phyloP scores from a whole-genome alignment of 768 basidiomycete species.

The Phaeotremella fagi region DNA sequence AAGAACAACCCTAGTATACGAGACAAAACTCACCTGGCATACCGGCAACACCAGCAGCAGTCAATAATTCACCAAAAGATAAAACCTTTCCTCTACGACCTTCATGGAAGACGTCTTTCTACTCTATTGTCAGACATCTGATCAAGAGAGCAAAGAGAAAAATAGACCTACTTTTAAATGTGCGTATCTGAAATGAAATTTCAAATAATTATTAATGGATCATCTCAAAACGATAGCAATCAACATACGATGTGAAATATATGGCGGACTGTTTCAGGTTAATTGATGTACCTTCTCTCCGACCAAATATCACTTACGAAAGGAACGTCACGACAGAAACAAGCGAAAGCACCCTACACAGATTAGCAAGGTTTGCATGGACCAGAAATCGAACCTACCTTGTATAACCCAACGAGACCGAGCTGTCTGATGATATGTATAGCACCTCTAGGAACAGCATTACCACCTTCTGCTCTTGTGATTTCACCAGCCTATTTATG shows the following conservation, averaged over 20 bases:
- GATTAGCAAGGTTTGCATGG: neutral
- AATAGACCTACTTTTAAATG: constrained; percentile 52
- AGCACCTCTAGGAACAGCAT: constrained; percentile 67
- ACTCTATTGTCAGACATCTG: constrained; percentile 41
- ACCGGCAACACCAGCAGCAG: constrained; percentile 62
- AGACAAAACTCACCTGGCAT: constrained; percentile 63
- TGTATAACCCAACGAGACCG: constrained; percentile 87
- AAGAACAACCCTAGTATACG: neutral
- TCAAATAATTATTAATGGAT: neutral
- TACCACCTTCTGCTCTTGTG: constrained; percentile 73
- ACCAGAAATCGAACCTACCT: constrained; percentile 28
- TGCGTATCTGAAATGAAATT: constrained; percentile 51
- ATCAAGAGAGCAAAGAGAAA: too few relatives aligned
- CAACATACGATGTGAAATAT: constrained; percentile 55
- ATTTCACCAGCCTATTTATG: constrained; percentile 64
- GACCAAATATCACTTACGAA: constrained; percentile 53
- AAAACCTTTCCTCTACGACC: constrained; percentile 92
- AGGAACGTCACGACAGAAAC: constrained; percentile 82
- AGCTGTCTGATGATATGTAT: constrained; percentile 88
- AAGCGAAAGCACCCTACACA: constrained; percentile 71
- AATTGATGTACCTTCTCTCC: neutral
- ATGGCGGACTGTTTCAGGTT: constrained; percentile 58
- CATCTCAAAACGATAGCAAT: neutral
- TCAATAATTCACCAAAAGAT: constrained; percentile 86
- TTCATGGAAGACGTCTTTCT: constrained; percentile 91